These are phyloP conservation scores for Entoloma clypeatum DNA, from an alignment of 1,284 basidiomycete species.

Conservation along the genomic window DNA sequence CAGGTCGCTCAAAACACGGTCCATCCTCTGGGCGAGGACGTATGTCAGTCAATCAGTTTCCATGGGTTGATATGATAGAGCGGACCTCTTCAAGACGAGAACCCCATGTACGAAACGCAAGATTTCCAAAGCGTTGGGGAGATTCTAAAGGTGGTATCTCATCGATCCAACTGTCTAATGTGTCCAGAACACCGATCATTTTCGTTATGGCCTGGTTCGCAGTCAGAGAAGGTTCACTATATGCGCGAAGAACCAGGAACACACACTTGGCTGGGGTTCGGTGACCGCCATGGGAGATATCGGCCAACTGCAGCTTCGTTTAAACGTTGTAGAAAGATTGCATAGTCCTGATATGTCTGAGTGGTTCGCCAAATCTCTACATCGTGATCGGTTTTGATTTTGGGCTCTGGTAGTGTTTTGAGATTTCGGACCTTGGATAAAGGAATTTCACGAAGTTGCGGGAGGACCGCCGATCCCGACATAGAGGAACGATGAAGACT, in stretches of 20 bases:
- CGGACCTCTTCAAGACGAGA: conserved; percentile 72
- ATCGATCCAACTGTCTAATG: conserved; percentile 76
- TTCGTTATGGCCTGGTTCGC: conserved; percentile 42
- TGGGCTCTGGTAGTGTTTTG: conserved; percentile 35
- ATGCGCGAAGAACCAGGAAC: conserved; percentile 15
- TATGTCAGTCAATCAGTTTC: conserved; percentile 12
- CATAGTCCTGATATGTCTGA: conserved; percentile 68
- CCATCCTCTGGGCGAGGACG: conserved; percentile 50
- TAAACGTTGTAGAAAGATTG: conserved; percentile 67
- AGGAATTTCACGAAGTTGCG: conserved; percentile 41
- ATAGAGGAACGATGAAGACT: too few species aligned
- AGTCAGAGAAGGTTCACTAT: conserved; percentile 12
- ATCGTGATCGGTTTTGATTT: conserved; percentile 68
- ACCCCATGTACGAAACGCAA: conserved; percentile 89
- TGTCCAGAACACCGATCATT: conserved; percentile 60
- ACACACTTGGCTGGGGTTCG: conserved; percentile 36
- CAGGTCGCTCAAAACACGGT: conserved; percentile 50
- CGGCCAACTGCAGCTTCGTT: conserved; percentile 72
- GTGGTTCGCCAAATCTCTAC: conserved; percentile 66
- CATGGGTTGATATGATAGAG: conserved; percentile 19
- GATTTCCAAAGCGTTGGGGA: conserved; percentile 92
- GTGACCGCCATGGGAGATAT: conserved; percentile 38
- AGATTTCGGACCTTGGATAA: conserved; percentile 31
- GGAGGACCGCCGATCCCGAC: conserved; percentile 20
- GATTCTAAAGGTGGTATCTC: conserved; percentile 77